Conservation (phyloP, 805 yeast species). For the Lachancea lanzarotensis region DNA sequence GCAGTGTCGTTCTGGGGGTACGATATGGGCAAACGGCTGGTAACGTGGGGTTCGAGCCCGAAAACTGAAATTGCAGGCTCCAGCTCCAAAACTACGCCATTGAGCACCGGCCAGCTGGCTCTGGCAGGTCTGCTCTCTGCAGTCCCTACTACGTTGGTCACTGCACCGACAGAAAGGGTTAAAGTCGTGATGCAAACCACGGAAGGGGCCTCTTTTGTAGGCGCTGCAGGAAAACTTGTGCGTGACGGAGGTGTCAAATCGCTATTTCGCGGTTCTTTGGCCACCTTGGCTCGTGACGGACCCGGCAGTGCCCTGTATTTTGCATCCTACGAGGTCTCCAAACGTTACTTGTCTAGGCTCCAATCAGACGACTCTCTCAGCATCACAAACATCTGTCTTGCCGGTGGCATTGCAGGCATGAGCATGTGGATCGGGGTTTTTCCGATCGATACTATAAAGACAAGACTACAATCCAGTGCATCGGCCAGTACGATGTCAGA, state of each 20-base stretch:
- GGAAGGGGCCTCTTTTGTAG: slow-evolving; percentile 28
- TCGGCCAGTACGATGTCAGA: slow-evolving; percentile 48
- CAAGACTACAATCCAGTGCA: slow-evolving; percentile 32
- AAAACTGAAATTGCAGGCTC: slow-evolving; percentile 20
- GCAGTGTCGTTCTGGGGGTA: slow-evolving; percentile 99
- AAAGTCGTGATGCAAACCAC: slow-evolving; percentile 89
- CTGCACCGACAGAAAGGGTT: slow-evolving; percentile 97
- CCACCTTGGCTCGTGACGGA: slow-evolving; percentile 93
- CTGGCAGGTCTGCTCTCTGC: slow-evolving; percentile 94
- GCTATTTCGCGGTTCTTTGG: slow-evolving; percentile 82
- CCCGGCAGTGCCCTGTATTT: slow-evolving; percentile 96
- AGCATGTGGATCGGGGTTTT: slow-evolving; percentile 95
- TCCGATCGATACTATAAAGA: slow-evolving; percentile 92
- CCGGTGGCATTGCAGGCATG: slow-evolving; percentile 95
- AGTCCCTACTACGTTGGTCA: slow-evolving; percentile 87
- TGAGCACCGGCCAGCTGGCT: slow-evolving; percentile 66
- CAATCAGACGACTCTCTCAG: slow-evolving; percentile 49
- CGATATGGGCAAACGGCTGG: slow-evolving; percentile 81
- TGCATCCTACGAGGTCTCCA: slow-evolving; percentile 85
- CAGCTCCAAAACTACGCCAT: slow-evolving; percentile 12
- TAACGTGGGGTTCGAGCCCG: slow-evolving; percentile 38
- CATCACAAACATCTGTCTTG: slow-evolving; percentile 67
- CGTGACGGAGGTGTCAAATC: slow-evolving; percentile 77
- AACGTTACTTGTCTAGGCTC: slow-evolving; percentile 47
- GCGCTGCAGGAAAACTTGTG: slow-evolving; percentile 59